Percentiles rank a stretch among this genome's conserved stretches.
phyloP scores from a whole-genome alignment of 139 green algal genomes.

The Trebouxia sp. region DNA sequence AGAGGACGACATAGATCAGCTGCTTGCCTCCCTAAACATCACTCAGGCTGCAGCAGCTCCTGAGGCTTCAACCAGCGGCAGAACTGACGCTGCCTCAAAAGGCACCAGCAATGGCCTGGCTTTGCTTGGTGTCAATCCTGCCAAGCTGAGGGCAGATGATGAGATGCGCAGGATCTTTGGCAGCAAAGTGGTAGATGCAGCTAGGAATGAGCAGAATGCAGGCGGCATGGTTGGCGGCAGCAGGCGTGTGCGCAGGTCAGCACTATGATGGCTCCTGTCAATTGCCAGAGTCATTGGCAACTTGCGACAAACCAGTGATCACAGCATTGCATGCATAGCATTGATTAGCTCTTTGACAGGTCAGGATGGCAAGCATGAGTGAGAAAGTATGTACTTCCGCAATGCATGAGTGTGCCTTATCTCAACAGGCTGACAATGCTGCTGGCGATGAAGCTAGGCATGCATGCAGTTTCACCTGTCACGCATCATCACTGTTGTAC shows the following conservation, averaged over 20 bases:
- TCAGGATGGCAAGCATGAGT: no score
- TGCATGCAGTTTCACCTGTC: no score
- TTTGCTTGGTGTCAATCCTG: slow-evolving; percentile 67
- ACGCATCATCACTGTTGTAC: no score
- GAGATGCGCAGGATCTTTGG: slow-evolving; percentile 89
- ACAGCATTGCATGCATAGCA: no score
- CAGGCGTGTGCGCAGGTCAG: slow-evolving; percentile 6
- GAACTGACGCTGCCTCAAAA: background rate
- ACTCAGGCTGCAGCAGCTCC: background rate
- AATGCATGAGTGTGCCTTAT: no score
- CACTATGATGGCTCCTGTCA: no score
- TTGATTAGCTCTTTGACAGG: no score
- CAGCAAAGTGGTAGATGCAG: slow-evolving; percentile 56
- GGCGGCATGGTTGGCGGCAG: background rate
- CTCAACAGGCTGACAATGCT: no score
- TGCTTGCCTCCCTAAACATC: background rate
- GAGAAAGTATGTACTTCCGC: no score
- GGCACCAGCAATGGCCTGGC: background rate
- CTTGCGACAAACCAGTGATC: no score
- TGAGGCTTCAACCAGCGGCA: slow-evolving; percentile 3
- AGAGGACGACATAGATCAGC: slow-evolving; percentile 4
- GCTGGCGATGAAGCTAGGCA: no score
- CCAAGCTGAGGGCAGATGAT: slow-evolving; percentile 65
- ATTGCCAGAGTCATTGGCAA: no score
- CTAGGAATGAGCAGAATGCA: slow-evolving; percentile 40